Base-by-base conservation (phyloP, 352 stramenopile species). In the Pythium dissotocum region DNA sequence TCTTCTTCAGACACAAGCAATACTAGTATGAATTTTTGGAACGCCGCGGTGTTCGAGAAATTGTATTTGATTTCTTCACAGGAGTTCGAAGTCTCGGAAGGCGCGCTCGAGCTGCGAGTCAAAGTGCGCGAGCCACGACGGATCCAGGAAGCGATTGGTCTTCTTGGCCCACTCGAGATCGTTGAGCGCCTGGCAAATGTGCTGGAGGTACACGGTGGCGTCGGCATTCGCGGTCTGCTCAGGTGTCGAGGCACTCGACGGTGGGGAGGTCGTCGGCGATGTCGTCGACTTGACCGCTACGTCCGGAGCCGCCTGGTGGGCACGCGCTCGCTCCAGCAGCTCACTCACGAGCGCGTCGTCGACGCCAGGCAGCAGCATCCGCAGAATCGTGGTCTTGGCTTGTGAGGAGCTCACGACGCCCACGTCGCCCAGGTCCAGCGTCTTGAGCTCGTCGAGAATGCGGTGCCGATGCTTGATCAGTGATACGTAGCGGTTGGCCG, bases 81-180 rank as follows among this genome's bases (percentile, higher is more conserved):
- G 68, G 49, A 91, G 61, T 46, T 92, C 82, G 54, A 88, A 92
- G 44, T 92, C 86, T 13, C 84, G 83, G 35, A 79, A 74, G 1
- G 84, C 83, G 24, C 81, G 77, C 51, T 95, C 86, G 54, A 95
- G 71, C 51, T 95, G 88, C 52, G 81, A 82, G 63, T 95, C 85
- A 54, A 94, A 95, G 60, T 94, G 88, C 14, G 73, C 67, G 30
- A 95, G 72, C 88, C 84, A 95, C 42, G 80, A 88, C 44, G 81
- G 82, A 48, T 93, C 83, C 5, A 95, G 72, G 48, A 94, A 95
- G 12, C 82, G 82, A 52, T 95, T 95, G 2, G 84, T 65, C 49
- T 86, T 88, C 65, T 84, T 90, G 48, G 69, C 68, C 79, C 76
- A 90, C 42, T 89, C 77, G 16, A 90, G 73, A 30, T 93, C 80